phyloP scores from a whole-genome alignment of 352 stramenopile species.

The Pseudoperonospora humuli region DNA sequence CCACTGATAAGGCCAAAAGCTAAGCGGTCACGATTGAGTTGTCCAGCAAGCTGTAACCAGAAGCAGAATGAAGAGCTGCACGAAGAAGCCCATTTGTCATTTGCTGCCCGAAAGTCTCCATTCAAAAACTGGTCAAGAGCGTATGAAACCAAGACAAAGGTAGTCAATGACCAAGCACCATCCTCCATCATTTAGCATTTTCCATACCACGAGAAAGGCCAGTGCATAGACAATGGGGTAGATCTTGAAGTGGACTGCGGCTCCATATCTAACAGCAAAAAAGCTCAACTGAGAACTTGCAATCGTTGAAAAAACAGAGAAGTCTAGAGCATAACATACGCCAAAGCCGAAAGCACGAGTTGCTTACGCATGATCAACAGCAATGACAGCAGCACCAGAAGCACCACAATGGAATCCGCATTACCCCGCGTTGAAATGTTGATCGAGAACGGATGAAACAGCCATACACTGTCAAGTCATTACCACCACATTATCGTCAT shows the following conservation, averaged over 20 bases:
- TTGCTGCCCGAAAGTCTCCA: slow-evolving; percentile 41
- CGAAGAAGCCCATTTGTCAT: slow-evolving; percentile 36
- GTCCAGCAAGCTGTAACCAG: slow-evolving; percentile 37
- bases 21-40: slow-evolving; percentile 68
- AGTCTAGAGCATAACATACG: slow-evolving; percentile 31
- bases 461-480: slow-evolving; percentile 73
- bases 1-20: slow-evolving; percentile 87
- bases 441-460: slow-evolving; percentile 97
- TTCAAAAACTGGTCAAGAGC: slow-evolving; percentile 51
- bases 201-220: slow-evolving; percentile 73
- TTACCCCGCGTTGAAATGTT: slow-evolving; percentile 99
- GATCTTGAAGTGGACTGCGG: slow-evolving; percentile 97
- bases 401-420: slow-evolving; percentile 91
- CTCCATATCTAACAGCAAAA: slow-evolving; percentile 70
- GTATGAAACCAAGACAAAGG: neutral
- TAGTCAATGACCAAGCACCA: neutral
- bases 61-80: slow-evolving; percentile 48
- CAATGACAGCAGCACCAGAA: slow-evolving; percentile 91
- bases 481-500: neutral
- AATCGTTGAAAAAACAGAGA: neutral
- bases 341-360: slow-evolving; percentile 56
- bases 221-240: slow-evolving; percentile 98
- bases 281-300: neutral
- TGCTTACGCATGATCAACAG: slow-evolving; percentile 76
- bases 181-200: neutral